phyloP scores from a whole-genome alignment of 2,329 filamentous ascomycete species.

The Coniochaeta hoffmannii region DNA sequence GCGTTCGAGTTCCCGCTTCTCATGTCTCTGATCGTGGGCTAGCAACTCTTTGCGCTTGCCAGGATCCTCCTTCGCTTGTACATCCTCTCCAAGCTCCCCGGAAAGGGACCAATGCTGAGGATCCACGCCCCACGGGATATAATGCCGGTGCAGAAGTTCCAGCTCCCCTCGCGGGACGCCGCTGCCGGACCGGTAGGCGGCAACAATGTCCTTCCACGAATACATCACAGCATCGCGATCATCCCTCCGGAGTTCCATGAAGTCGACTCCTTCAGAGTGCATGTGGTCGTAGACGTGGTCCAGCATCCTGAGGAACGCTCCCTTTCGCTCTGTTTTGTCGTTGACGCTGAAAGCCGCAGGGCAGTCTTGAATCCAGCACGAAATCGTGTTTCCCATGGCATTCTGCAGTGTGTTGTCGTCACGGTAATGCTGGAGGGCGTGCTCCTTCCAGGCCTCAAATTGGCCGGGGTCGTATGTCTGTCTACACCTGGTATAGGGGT shows the following conservation, averaged over 20 bases:
- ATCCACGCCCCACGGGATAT: not conserved
- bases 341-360: not conserved
- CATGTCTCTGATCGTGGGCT: not conserved
- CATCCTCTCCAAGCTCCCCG: not conserved
- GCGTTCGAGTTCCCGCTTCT: not conserved
- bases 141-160: not conserved
- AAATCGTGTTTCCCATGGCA: not conserved
- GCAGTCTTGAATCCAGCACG: not conserved
- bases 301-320: not conserved
- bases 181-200: not conserved
- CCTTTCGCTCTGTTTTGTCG: not conserved
- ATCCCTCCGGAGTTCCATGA: not conserved
- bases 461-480: not conserved
- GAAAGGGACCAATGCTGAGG: not conserved
- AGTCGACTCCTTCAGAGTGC: not conserved
- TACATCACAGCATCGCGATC: not conserved
- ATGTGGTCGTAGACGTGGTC: not conserved
- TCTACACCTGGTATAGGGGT: not conserved
- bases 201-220: not conserved
- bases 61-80: not conserved
- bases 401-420: not conserved
- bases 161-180: not conserved
- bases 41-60: not conserved
- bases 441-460: not conserved
- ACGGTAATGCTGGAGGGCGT: not conserved